Conservation (phyloP, 148 eudicot genomes). For the Spergularia marina region DNA sequence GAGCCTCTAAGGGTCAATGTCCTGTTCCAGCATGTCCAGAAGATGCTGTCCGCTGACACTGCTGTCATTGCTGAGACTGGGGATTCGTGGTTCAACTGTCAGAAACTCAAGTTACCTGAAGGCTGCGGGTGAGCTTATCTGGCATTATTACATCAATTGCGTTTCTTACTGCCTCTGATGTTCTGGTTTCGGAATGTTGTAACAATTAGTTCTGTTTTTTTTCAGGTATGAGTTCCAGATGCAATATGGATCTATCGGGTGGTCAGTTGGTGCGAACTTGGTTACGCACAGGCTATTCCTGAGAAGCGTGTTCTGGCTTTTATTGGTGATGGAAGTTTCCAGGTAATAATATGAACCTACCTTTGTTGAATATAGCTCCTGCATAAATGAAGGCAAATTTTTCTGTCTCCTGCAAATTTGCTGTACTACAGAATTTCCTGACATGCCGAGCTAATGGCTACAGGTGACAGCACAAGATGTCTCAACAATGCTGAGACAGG, state of each 20-base stretch:
- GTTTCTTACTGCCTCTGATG: background rate
- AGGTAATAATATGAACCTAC: slow-evolving; percentile 40
- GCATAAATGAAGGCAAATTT: no score
- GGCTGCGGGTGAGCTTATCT: slow-evolving; percentile 61
- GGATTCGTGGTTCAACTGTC: slow-evolving; percentile 79
- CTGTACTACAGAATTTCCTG: no score
- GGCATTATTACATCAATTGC: background rate
- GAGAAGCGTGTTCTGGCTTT: slow-evolving; percentile 80
- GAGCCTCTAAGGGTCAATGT: slow-evolving; percentile 74
- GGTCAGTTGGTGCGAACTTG: slow-evolving; percentile 99
- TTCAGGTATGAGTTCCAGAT: slow-evolving; percentile 76
- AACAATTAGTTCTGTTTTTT: background rate
- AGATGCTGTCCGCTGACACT: slow-evolving; percentile 53
- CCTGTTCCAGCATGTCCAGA: slow-evolving; percentile 64
- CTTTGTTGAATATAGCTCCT: no score
- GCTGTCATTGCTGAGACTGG: slow-evolving; percentile 85
- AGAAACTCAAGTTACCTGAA: slow-evolving; percentile 59
- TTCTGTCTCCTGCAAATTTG: no score
- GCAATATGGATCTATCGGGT: slow-evolving; percentile 93
- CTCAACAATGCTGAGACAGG: slow-evolving; percentile 72
- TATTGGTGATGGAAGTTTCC: slow-evolving; percentile 98
- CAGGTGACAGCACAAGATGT: slow-evolving; percentile 87
- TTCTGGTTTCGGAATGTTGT: background rate
- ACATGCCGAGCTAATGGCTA: background rate
- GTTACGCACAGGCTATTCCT: slow-evolving; percentile 87